Percentiles rank a stretch among this genome's conserved stretches.
Conservation (phyloP, 169 alveolate species). For the Eimeria sp. region DNA sequence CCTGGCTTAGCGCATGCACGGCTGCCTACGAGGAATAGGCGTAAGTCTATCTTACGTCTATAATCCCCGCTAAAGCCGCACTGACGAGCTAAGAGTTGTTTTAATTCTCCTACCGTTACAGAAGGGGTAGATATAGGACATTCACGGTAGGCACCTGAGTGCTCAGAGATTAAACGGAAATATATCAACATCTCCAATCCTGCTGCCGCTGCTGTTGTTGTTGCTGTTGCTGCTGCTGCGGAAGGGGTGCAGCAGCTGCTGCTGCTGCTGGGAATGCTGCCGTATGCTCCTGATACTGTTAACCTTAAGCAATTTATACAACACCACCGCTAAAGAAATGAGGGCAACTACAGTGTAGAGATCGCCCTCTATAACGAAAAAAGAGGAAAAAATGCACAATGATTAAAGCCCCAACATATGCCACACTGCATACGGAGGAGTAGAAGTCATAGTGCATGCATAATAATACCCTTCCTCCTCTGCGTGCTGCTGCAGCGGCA, state of each 20-base stretch:
- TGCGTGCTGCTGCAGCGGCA: neutral
- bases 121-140: conserved; percentile 41
- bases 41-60: conserved; percentile 59
- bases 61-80: conserved; percentile 64
- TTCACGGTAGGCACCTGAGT: conserved; percentile 74
- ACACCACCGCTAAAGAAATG: too few species aligned
- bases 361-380: too few species aligned
- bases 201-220: conserved; percentile 27
- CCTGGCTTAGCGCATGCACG: neutral
- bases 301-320: too few species aligned
- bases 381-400: too few species aligned
- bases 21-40: conserved; percentile 8
- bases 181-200: conserved; percentile 46
- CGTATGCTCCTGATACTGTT: neutral
- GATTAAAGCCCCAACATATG: too few species aligned
- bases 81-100: conserved; percentile 51
- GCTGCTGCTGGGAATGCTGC: neutral
- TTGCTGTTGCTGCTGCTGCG: neutral
- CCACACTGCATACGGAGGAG: too few species aligned
- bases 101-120: conserved; percentile 1
- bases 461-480: neutral
- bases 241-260: neutral
- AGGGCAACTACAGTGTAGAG: too few species aligned
- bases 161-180: conserved; percentile 65
- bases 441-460: too few species aligned